A percentile compares a stretch with the other conserved stretches of the same genome.
Conservation (phyloP, 495 filamentous ascomycete species). For the Xylaria palmicola region DNA sequence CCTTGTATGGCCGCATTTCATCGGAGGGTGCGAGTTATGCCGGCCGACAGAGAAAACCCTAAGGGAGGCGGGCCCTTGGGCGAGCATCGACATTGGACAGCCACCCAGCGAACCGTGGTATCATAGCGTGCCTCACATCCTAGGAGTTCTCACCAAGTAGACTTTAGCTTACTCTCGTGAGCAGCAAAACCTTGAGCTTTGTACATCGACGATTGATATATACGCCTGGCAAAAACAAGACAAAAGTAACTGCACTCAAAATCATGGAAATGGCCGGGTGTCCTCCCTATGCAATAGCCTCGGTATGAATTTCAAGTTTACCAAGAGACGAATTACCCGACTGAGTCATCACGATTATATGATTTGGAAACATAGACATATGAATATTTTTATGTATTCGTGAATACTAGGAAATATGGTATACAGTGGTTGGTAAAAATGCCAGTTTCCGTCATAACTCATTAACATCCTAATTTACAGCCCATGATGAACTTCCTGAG, state of each 20-base stretch:
- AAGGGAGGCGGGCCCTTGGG: conserved; percentile 56
- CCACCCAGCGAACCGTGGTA: conserved; percentile 47
- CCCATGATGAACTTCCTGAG: conserved; percentile 41
- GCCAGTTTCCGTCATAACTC: neutral
- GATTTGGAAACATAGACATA: too few relatives aligned
- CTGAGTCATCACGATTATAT: too few relatives aligned
- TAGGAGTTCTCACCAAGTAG: conserved; percentile 53
- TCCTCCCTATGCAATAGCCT: too few relatives aligned
- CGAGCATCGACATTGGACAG: conserved; percentile 49
- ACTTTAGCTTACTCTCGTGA: too few relatives aligned
- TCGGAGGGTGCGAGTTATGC: conserved; percentile 60
- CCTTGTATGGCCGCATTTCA: conserved; percentile 50
- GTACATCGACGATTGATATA: too few relatives aligned
- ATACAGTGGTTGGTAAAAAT: neutral
- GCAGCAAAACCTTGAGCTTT: too few relatives aligned
- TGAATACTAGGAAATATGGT: neutral
- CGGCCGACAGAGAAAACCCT: conserved; percentile 56
- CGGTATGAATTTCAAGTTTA: too few relatives aligned
- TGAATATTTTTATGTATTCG: too few relatives aligned
- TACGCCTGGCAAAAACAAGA: too few relatives aligned
- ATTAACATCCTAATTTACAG: conserved; percentile 26
- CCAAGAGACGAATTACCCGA: too few relatives aligned
- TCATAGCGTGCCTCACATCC: conserved; percentile 53
- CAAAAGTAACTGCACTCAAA: too few relatives aligned
- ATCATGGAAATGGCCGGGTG: too few relatives aligned